Conservation (phyloP, 441 rosid species). For the Adansonia grandidieri region DNA sequence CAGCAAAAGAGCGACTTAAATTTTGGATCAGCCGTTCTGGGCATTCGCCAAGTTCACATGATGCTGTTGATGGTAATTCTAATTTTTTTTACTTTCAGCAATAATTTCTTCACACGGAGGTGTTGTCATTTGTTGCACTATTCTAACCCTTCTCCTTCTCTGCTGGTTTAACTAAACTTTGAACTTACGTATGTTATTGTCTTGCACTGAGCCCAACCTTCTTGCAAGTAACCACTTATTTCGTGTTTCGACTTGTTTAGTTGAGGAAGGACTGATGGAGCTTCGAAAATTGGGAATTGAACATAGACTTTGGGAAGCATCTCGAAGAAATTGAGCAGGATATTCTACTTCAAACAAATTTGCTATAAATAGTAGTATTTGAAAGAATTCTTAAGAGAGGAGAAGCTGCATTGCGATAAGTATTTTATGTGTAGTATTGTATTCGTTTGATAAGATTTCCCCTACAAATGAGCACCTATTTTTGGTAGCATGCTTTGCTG, state of each 20-base stretch:
- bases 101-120: neutral
- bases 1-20: constrained; percentile 59
- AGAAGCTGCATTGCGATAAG: neutral
- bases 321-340: constrained; percentile 72
- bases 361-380: neutral
- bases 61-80: constrained; percentile 60
- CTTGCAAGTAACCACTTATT: neutral
- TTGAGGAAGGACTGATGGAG: constrained; percentile 86
- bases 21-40: constrained; percentile 72
- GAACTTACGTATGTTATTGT: neutral
- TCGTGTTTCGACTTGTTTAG: constrained; percentile 36
- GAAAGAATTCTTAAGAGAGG: constrained; percentile 19
- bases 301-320: constrained; percentile 94
- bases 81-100: neutral
- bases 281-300: constrained; percentile 90
- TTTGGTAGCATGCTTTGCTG: neutral
- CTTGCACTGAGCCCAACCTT: neutral
- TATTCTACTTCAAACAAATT: constrained; percentile 19
- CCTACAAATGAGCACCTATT: neutral
- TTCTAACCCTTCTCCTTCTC: neutral
- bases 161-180: neutral
- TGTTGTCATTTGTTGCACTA: neutral
- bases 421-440: neutral
- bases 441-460: neutral
- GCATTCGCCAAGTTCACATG: constrained; percentile 70